A percentile compares a stretch with the other conserved stretches of the same genome.
Evolutionary conservation across 2,329 filamentous ascomycete genomes (phyloP).

Genomic region (Cercospora sp.): DNA sequence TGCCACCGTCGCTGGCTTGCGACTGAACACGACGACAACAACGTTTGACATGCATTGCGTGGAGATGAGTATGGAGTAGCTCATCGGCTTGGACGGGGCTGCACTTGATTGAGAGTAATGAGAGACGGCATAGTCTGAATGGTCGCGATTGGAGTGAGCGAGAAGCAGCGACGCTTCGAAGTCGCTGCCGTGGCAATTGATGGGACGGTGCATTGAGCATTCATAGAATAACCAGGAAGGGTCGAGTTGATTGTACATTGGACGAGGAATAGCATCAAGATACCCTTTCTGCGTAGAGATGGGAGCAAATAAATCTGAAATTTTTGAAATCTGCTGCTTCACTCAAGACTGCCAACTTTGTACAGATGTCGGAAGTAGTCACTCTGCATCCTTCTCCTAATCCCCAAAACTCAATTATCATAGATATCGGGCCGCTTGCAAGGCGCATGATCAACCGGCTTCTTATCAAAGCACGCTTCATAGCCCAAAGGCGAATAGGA

Average conservation of each 20-base stretch:
- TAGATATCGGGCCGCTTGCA: background rate
- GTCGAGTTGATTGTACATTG: background rate
- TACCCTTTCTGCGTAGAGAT: background rate
- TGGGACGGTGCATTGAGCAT: background rate
- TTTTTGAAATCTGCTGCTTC: background rate
- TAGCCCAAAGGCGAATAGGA: background rate
- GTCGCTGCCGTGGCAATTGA: background rate
- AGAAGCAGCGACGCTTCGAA: background rate
- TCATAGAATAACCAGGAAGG: background rate
- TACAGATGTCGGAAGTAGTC: background rate
- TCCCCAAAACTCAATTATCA: background rate
- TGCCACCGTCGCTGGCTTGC: background rate
- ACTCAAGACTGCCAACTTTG: background rate
- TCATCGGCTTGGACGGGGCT: background rate
- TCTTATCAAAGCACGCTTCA: background rate
- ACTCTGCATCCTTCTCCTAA: background rate
- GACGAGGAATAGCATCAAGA: background rate
- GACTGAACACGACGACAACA: background rate
- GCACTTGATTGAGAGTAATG: background rate
- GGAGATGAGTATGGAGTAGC: background rate
- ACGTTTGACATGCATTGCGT: background rate
- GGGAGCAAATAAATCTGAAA: background rate
- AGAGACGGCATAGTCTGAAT: background rate
- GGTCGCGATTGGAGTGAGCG: background rate
- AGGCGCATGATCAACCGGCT: background rate